phyloP scores from a whole-genome alignment of 2,329 filamentous ascomycete species.

The Calcarisporium arbuscula region DNA sequence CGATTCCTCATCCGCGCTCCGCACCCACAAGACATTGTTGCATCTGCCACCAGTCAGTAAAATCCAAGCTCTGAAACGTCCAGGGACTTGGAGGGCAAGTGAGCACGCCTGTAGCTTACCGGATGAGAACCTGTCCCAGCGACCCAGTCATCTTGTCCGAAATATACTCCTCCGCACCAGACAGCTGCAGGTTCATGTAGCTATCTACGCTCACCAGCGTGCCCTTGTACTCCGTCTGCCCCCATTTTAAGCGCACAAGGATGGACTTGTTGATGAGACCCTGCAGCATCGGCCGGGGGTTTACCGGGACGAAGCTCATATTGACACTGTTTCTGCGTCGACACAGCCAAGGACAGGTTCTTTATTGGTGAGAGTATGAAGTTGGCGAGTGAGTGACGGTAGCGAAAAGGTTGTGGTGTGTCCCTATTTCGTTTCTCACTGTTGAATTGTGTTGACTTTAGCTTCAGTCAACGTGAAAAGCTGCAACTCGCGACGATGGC shows the following conservation, averaged over 20 bases:
- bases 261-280: slow-evolving; percentile 87
- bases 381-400: no score
- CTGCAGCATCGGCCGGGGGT: slow-evolving; percentile 95
- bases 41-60: slow-evolving; percentile 46
- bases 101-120: slow-evolving; percentile 44
- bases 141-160: slow-evolving; percentile 78
- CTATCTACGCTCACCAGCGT: slow-evolving; percentile 82
- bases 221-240: slow-evolving; percentile 95
- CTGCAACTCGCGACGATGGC: no score
- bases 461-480: no score
- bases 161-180: slow-evolving; percentile 86
- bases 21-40: slow-evolving; percentile 97
- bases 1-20: slow-evolving; percentile 46
- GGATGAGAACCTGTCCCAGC: slow-evolving; percentile 85
- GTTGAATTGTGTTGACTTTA: no score
- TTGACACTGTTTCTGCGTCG: slow-evolving; percentile 10
- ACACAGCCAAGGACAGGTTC: no score
- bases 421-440: no score
- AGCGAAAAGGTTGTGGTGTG: no score
- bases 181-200: slow-evolving; percentile 98
- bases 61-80: slow-evolving; percentile 5
- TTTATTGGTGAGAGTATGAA: no score
- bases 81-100: no score
- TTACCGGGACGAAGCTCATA: slow-evolving; percentile 75
- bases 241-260: slow-evolving; percentile 93